Evolutionary conservation across 768 basidiomycete genomes (phyloP), one percentile per base, ranked within the genome.

Genomic region (Auricularia sp.): DNA sequence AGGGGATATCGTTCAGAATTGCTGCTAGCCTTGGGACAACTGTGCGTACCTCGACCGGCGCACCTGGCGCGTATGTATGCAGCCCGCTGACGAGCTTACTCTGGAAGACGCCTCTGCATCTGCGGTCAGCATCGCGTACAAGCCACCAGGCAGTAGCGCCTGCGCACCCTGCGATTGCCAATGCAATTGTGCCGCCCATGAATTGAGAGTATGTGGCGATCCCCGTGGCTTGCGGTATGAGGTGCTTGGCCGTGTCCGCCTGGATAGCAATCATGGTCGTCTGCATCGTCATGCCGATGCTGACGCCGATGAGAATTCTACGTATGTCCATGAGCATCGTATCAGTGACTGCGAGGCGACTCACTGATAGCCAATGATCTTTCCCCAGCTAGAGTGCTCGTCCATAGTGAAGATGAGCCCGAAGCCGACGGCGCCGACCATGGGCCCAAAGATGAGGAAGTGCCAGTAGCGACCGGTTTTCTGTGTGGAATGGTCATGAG

Each of bases 341-440:
- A 11, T 11, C 44, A 18, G 47, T 21, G 47, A 21, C 0, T 21
- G 18, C 8, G 18, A 18, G 16, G 16, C 1, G 13, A 78, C 69
- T 68, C 76, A 76, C 67, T 80, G 79, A 69, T 68, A 79, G 1
- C 79, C 79, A 59, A 75, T 70, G 21, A 78, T 67, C 62, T 71
- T 63, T 1, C 65, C 67, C 10, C 64, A 54, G 33, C 35, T 59
- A 10, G 75, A 75, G 51, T 71, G 16, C 16, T 65, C 67, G 54
- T 70, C 67, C 44, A 76, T 61, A 10, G 77, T 78, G 70, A 71
- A 78, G 61, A 78, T 69, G 10, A 79, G 70, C 18, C 77, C 78
- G 47, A 73, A 73, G 51, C 73, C 77, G 58, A 76, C 68, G 11
- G 71, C 69, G n/a, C 73, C 66, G 47, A 78, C 29, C 29, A 74